phyloP scores from a whole-genome alignment of 2,329 filamentous ascomycete genomes.

The Pyrenochaeta sp. region DNA sequence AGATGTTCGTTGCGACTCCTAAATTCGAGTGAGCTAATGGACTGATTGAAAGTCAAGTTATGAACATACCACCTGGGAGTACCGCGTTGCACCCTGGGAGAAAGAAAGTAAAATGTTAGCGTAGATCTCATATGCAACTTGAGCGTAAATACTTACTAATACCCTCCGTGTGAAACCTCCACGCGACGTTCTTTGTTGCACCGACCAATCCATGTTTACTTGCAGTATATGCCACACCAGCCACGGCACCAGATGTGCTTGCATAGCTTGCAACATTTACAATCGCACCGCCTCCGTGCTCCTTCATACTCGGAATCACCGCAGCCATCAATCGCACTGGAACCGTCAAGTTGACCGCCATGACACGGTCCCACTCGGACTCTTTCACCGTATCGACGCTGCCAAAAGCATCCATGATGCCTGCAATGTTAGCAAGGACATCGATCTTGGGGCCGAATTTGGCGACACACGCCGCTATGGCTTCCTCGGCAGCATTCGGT shows the following conservation, averaged over 20 bases:
- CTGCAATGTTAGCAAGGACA: constrained; percentile 56
- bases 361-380: constrained; percentile 51
- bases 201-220: constrained; percentile 57
- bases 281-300: constrained; percentile 50
- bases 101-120: too few relatives aligned
- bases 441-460: constrained; percentile 39
- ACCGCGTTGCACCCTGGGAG: constrained; percentile 54
- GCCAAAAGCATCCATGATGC: constrained; percentile 53
- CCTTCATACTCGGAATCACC: constrained; percentile 54
- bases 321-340: constrained; percentile 57
- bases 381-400: constrained; percentile 51
- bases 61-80: constrained; percentile 48
- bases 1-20: constrained; percentile 27
- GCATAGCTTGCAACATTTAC: constrained; percentile 51
- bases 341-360: constrained; percentile 55
- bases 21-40: neutral
- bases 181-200: constrained; percentile 59
- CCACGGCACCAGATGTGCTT: constrained; percentile 48
- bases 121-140: too few relatives aligned
- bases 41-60: neutral
- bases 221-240: constrained; percentile 57
- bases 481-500: constrained; percentile 18
- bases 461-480: constrained; percentile 22
- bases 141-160: constrained; percentile 33
- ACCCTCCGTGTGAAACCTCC: constrained; percentile 55